phyloP scores from a whole-genome alignment of 495 filamentous ascomycete species.

The Hamigera avellanea region DNA sequence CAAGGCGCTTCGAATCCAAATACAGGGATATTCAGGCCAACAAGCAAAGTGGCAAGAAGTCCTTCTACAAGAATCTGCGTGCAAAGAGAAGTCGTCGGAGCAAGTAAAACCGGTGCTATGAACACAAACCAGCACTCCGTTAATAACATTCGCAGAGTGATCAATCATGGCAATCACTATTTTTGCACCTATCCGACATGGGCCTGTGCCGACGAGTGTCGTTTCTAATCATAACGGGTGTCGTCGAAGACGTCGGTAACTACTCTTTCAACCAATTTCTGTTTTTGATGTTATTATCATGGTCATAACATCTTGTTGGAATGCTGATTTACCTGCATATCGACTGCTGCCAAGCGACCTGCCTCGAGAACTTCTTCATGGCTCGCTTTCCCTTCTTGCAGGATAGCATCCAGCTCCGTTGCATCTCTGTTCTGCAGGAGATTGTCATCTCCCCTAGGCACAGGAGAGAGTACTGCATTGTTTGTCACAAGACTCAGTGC shows the following conservation, averaged over 20 bases:
- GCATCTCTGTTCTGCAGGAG: constrained; percentile 26
- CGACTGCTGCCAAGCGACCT: constrained; percentile 47
- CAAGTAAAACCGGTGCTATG: constrained; percentile 7
- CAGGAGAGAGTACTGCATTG: constrained; percentile 51
- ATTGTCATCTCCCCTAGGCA: constrained; percentile 48
- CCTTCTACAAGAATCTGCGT: constrained; percentile 55
- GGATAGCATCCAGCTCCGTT: constrained; percentile 40
- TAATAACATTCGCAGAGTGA: no score
- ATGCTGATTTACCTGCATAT: constrained; percentile 49
- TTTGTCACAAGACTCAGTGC: constrained; percentile 74
- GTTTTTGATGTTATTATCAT: constrained; percentile 9
- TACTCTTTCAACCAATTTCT: constrained; percentile 31
- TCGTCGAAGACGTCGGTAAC: constrained; percentile 19
- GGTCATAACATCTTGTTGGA: neutral
- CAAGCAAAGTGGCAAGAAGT: constrained; percentile 63
- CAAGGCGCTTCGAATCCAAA: constrained; percentile 54
- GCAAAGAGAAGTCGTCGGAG: constrained; percentile 36
- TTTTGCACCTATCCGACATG: no score
- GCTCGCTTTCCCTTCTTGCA: constrained; percentile 55
- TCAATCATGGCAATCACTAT: no score
- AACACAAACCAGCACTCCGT: neutral
- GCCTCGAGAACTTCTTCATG: constrained; percentile 65
- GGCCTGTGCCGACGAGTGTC: no score
- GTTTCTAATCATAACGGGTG: no score
- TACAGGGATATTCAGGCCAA: constrained; percentile 54